Conservation (phyloP, 2,329 filamentous ascomycete species). For the Trichoderma lentiforme region DNA sequence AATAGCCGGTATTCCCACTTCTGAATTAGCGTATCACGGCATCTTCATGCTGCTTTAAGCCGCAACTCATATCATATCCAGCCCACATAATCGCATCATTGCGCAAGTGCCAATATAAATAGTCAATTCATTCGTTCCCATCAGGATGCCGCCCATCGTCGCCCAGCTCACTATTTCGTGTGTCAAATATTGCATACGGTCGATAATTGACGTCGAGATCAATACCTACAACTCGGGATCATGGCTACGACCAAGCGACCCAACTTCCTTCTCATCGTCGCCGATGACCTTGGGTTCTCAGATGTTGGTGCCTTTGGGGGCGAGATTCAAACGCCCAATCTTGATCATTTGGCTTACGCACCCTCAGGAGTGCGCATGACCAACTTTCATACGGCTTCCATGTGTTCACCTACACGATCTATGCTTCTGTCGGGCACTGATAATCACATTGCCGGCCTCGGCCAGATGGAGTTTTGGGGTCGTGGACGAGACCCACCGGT, state of each 20-base stretch:
- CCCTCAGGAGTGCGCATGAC: constrained; percentile 45
- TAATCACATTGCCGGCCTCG: constrained; percentile 55
- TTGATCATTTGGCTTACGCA: constrained; percentile 33
- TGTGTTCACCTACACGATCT: constrained; percentile 61
- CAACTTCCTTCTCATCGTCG: constrained; percentile 35
- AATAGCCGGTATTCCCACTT: background rate
- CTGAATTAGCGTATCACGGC: background rate
- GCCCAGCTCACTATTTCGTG: background rate
- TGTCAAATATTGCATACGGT: background rate
- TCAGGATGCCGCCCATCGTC: background rate
- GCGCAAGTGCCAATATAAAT: background rate
- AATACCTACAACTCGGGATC: background rate
- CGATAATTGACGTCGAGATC: background rate
- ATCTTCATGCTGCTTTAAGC: background rate
- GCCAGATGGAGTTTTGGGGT: constrained; percentile 10
- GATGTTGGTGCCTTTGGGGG: constrained; percentile 31
- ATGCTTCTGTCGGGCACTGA: constrained; percentile 61
- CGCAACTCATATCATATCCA: background rate
- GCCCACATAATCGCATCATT: constrained; percentile 2
- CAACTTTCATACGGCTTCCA: constrained; percentile 53
- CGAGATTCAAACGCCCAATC: constrained; percentile 34
- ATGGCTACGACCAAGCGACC: constrained; percentile 25
- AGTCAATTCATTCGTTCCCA: background rate
- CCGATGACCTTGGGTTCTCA: constrained; percentile 33
- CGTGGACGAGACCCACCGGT: constrained; percentile 8